Evolutionary conservation across 2,329 filamentous ascomycete species (phyloP), one percentile per base, ranked within the genome.

Genomic region (Dothidotthia symphoricarpi): DNA sequence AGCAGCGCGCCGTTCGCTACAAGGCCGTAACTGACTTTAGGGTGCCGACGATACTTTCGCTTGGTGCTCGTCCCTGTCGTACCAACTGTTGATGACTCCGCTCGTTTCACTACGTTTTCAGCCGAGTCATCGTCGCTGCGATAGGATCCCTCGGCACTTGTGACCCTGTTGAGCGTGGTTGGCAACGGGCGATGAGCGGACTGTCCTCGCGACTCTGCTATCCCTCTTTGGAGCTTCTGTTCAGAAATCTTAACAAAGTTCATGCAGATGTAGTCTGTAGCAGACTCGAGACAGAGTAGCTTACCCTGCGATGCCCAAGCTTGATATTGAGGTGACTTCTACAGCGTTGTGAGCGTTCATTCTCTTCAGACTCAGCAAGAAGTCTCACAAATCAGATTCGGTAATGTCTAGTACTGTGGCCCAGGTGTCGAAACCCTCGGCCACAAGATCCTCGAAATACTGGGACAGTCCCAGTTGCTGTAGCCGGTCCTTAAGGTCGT

Each of bases 341-440:
- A 41, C 28, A n/a, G 36, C 13, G 16, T 5, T 45, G 45, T 57
- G 31, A 50, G 47, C 41, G 36, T 33, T 26, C 17, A 25, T 28
- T 11, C 22, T 28, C 12, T 15, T 31, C 29, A 31, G 30, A 27
- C 27, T 26, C 19, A 14, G 10, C 15, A 69, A 31, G 14, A 12
- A 7, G 3, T 34, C 82, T 63, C 67, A 88, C 84, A 93, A 74
- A 58, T 93, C 87, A 16, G 85, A 86, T 66, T 91, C 87, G 44
- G 86, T 88, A 36, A 93, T 89, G 59, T 91, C 86, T 34, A 89
- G 73, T 38, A 91, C 82, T 1, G 83, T 89, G 24, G 88, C 85
- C 87, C 87, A 91, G 9, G 82, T 81, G 64, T 93, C 87, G 64
- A 93, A 93, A 3, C 87, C 87, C 67, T 91, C 86, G 36, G 86